Conservation (phyloP, 2,329 filamentous ascomycete species). For the Aureobasidium namibiae region DNA sequence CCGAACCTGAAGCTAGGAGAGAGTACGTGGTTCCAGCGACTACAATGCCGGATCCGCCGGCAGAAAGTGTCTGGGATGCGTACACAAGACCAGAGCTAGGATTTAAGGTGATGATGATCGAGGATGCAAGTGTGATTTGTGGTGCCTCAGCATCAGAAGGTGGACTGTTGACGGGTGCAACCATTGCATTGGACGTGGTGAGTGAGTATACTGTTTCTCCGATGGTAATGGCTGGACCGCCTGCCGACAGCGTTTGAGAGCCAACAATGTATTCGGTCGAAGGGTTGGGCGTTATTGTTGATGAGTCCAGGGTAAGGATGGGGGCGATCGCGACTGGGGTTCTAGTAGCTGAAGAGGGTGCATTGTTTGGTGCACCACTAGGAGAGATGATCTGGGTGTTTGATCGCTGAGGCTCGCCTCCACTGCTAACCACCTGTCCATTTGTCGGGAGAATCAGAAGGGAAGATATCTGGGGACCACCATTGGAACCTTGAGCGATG, state of each 20-base stretch:
- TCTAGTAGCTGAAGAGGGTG: neutral
- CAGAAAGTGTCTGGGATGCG: no score
- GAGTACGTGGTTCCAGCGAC: neutral
- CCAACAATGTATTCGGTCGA: constrained; percentile 8
- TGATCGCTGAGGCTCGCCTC: neutral
- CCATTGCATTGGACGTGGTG: no score
- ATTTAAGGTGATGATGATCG: no score
- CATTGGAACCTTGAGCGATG: neutral
- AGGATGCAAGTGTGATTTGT: no score
- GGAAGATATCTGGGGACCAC: neutral
- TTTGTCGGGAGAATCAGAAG: neutral
- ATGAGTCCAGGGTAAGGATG: neutral
- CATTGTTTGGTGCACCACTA: neutral
- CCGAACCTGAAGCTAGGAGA: neutral
- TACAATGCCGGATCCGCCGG: no score
- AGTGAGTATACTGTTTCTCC: no score
- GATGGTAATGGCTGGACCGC: constrained; percentile 12
- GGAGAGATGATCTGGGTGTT: neutral
- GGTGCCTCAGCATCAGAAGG: no score
- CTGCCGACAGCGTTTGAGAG: constrained; percentile 13
- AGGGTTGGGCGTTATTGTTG: neutral
- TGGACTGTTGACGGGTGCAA: no score
- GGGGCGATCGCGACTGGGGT: neutral
- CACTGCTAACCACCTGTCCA: neutral
- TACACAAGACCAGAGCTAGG: no score